These are phyloP conservation scores for Cryptosporidium tyzzeri DNA, from an alignment of 169 alveolate species.

Conservation along the genomic window DNA sequence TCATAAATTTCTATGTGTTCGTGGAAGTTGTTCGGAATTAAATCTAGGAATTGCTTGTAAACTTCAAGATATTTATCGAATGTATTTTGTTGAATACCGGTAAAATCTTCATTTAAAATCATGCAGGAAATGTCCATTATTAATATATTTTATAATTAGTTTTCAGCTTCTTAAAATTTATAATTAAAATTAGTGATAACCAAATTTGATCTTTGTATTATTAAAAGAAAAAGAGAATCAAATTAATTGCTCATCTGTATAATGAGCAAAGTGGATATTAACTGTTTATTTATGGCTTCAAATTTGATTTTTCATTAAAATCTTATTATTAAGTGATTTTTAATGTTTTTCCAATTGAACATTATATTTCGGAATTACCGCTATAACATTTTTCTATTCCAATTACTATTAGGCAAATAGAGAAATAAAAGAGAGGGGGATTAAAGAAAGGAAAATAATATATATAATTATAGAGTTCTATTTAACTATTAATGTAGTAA, in stretches of 20 bases:
- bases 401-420: not conserved
- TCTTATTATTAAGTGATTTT: too few relatives aligned
- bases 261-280: not conserved
- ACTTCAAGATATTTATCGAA: not conserved
- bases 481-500: constrained; percentile 8
- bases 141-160: too few relatives aligned
- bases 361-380: not conserved
- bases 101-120: constrained; percentile 16
- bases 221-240: too few relatives aligned
- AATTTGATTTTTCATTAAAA: too few relatives aligned
- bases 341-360: too few relatives aligned
- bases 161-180: not conserved
- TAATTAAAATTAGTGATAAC: too few relatives aligned
- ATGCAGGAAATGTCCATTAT: not conserved
- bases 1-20: not conserved
- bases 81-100: not conserved
- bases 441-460: not conserved
- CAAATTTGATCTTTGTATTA: not conserved
- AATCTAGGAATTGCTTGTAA: not conserved
- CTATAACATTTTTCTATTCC: not conserved
- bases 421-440: not conserved
- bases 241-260: not conserved
- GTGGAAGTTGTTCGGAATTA: not conserved
- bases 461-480: not conserved
- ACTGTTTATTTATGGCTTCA: too few relatives aligned